phyloP scores from a whole-genome alignment of 1,284 basidiomycete species.

The Trichosporon sp. region DNA sequence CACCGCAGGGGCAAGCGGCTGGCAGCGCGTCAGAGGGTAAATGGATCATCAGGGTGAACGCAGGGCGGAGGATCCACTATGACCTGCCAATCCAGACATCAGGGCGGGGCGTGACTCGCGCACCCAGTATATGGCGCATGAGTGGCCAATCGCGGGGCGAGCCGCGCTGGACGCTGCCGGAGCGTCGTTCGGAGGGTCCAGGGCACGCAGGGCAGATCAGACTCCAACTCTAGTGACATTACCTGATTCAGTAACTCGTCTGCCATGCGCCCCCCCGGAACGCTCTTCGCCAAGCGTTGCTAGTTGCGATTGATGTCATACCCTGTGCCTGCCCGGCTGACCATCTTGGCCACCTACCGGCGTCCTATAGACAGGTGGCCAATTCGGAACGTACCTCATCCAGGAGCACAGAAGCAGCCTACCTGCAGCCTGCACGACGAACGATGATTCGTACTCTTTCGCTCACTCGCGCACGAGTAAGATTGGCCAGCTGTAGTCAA shows the following conservation, averaged over 20 bases:
- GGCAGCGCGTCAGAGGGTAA: too few relatives aligned
- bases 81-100: background rate
- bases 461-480: too few relatives aligned
- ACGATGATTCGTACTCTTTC: too few relatives aligned
- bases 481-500: too few relatives aligned
- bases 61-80: background rate
- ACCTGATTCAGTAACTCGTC: background rate
- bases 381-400: background rate
- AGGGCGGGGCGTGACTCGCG: background rate
- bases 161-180: background rate
- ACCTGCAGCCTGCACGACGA: too few relatives aligned
- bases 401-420: too few relatives aligned
- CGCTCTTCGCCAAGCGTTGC: background rate
- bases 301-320: constrained; percentile 1
- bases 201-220: background rate
- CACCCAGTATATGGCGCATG: background rate
- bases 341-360: background rate
- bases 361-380: too few relatives aligned
- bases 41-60: background rate
- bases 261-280: background rate
- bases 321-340: background rate
- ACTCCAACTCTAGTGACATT: background rate
- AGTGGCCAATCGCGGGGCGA: background rate
- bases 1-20: too few relatives aligned
- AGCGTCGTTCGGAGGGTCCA: background rate